Percentiles rank a stretch among this genome's conserved stretches.
These are phyloP conservation scores for Calcarisporium arbuscula DNA, from an alignment of 2,329 filamentous ascomycete species.

Conservation along the genomic window DNA sequence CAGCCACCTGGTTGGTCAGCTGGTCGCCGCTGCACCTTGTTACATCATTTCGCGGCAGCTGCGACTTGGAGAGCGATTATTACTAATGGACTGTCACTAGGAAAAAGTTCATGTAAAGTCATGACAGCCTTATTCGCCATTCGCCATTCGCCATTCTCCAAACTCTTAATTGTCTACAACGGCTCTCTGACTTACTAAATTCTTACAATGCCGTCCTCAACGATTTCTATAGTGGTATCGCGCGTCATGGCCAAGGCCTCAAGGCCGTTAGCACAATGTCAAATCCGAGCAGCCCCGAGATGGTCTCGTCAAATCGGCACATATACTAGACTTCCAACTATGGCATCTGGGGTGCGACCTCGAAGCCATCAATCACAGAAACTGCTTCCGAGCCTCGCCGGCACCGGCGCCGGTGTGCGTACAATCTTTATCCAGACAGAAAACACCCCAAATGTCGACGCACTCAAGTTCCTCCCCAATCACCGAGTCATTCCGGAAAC, in stretches of 20 bases:
- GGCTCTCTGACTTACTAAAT: too few species aligned
- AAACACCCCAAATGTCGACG: conserved; percentile 88
- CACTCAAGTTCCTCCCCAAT: conserved; percentile 93
- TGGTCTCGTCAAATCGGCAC: conserved; percentile 23
- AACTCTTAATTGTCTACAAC: too few species aligned
- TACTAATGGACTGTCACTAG: too few species aligned
- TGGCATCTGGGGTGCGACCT: conserved; percentile 17
- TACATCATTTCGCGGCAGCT: too few species aligned
- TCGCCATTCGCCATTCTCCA: too few species aligned
- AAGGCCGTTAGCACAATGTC: conserved; percentile 14
- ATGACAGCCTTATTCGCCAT: too few species aligned
- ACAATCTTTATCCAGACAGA: conserved; percentile 98
- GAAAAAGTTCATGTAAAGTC: too few species aligned
- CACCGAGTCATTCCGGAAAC: conserved; percentile 72
- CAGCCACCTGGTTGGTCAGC: too few species aligned
- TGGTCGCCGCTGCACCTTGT: too few species aligned
- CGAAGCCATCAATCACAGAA: conserved; percentile 10
- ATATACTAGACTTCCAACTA: conserved; percentile 12
- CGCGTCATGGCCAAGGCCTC: conserved; percentile 13
- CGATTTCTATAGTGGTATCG: too few species aligned
- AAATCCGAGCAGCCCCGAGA: conserved; percentile 15
- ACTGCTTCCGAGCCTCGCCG: conserved; percentile 15
- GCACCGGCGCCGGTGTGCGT: conserved; percentile 40
- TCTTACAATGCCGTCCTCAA: too few species aligned
- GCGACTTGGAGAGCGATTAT: too few species aligned